Percentiles rank a stretch among this genome's conserved stretches.
Evolutionary conservation across 1,284 basidiomycete species (phyloP).

Genomic region (Irpex sp.): DNA sequence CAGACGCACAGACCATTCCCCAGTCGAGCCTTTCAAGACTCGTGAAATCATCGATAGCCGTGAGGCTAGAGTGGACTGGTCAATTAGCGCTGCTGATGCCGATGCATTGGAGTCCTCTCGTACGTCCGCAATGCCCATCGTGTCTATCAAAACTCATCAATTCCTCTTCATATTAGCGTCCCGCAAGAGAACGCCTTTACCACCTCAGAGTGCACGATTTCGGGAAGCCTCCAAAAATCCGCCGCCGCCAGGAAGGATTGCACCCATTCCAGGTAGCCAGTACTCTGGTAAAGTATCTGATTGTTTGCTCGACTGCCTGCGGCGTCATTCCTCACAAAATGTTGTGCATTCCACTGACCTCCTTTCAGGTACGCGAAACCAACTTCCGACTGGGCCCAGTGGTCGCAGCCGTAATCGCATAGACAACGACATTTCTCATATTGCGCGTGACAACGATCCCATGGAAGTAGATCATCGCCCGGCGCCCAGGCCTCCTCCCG

Average conservation of each 20-base stretch:
- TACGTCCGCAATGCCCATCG: constrained; percentile 36
- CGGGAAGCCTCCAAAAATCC: constrained; percentile 23
- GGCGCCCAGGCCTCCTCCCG: constrained; percentile 4
- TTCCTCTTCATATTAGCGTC: constrained; percentile 9
- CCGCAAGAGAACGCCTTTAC: constrained; percentile 19
- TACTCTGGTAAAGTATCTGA: not conserved
- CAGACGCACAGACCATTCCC: constrained; percentile 27
- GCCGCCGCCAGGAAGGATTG: constrained; percentile 7
- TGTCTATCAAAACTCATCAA: constrained; percentile 9
- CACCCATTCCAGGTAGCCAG: constrained; percentile 3
- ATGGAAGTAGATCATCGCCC: not conserved
- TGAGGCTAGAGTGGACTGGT: constrained; percentile 16
- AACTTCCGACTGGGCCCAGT: constrained; percentile 11
- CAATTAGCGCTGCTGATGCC: constrained; percentile 17
- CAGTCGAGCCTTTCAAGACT: constrained; percentile 13
- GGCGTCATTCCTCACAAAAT: not conserved
- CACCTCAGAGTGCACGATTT: constrained; percentile 32
- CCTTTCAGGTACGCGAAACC: constrained; percentile 17
- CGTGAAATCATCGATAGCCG: constrained; percentile 16
- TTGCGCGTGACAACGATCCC: not conserved
- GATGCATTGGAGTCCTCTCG: constrained; percentile 24
- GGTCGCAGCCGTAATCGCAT: constrained; percentile 5
- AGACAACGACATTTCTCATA: not conserved
- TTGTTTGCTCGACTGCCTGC: not conserved
- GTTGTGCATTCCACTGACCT: constrained; percentile 4